Conservation (phyloP, 2,329 filamentous ascomycete genomes). For the Fusarium protoensiforme region DNA sequence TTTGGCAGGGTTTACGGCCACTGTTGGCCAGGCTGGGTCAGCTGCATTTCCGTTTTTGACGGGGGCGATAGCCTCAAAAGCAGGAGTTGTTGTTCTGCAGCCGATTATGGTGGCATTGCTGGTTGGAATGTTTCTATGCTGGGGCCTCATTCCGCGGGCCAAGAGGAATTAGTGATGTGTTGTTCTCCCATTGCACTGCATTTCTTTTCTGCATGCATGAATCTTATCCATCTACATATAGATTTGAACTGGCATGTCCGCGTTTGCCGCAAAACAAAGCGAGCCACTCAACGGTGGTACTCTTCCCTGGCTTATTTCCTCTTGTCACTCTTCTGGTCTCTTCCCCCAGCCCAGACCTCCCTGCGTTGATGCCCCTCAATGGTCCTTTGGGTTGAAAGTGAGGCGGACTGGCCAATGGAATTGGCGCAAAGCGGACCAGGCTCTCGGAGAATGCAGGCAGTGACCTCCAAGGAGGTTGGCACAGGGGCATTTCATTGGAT, state of each 20-base stretch:
- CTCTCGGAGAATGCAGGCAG: not conserved
- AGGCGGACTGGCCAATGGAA: not conserved
- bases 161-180: not conserved
- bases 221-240: not conserved
- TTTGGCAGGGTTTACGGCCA: not conserved
- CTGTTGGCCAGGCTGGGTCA: constrained; percentile 7
- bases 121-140: not conserved
- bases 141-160: not conserved
- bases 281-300: not conserved
- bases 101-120: constrained; percentile 1
- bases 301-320: not conserved
- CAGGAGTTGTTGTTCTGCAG: constrained; percentile 1
- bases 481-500: not conserved
- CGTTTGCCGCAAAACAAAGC: not conserved
- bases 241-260: not conserved
- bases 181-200: not conserved
- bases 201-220: not conserved
- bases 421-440: not conserved
- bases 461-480: not conserved
- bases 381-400: not conserved
- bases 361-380: not conserved
- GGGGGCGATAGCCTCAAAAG: constrained; percentile 3
- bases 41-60: constrained; percentile 7
- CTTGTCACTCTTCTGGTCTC: not conserved
- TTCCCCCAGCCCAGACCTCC: not conserved